Evolutionary conservation across 805 yeast genomes (phyloP).

Genomic region (Wickerhamiella slavikovae): DNA sequence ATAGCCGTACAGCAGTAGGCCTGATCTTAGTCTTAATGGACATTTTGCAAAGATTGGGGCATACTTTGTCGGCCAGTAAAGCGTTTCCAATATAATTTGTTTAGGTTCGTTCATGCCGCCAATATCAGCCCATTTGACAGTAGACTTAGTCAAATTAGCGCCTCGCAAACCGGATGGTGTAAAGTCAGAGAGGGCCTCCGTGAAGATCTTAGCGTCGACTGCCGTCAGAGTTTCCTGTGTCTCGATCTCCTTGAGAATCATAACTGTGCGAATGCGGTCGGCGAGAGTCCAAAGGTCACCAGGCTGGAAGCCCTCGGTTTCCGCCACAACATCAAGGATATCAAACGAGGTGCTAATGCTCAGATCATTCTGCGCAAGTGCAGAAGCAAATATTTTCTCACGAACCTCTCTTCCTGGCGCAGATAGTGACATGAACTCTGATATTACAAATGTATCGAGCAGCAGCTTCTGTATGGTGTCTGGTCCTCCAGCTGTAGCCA

Average conservation of each 20-base stretch:
- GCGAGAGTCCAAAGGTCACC: slow-evolving; percentile 52
- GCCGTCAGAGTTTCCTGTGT: background rate
- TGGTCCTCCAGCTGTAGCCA: slow-evolving; percentile 44
- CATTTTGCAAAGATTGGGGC: slow-evolving; percentile 86
- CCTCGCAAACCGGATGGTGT: slow-evolving; percentile 72
- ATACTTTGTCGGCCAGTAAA: slow-evolving; percentile 94
- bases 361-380: slow-evolving; percentile 19
- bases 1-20: slow-evolving; percentile 77
- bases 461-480: slow-evolving; percentile 42
- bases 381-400: slow-evolving; percentile 24
- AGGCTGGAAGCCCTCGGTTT: slow-evolving; percentile 81
- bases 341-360: slow-evolving; percentile 23
- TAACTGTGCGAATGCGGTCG: slow-evolving; percentile 27
- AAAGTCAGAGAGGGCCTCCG: slow-evolving; percentile 40
- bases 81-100: slow-evolving; percentile 54
- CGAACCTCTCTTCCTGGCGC: slow-evolving; percentile 55
- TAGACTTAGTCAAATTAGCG: slow-evolving; percentile 62
- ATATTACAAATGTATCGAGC: slow-evolving; percentile 50
- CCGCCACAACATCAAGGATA: slow-evolving; percentile 31
- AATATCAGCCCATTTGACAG: slow-evolving; percentile 64
- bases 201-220: slow-evolving; percentile 16
- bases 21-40: slow-evolving; percentile 74
- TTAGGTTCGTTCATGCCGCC: slow-evolving; percentile 77
- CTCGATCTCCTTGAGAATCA: background rate
- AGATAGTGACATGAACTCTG: slow-evolving; percentile 34